Evolutionary conservation across 164 flowering plant genomes (phyloP).

Genomic region (Kalanchoe fedtschenkoi): DNA sequence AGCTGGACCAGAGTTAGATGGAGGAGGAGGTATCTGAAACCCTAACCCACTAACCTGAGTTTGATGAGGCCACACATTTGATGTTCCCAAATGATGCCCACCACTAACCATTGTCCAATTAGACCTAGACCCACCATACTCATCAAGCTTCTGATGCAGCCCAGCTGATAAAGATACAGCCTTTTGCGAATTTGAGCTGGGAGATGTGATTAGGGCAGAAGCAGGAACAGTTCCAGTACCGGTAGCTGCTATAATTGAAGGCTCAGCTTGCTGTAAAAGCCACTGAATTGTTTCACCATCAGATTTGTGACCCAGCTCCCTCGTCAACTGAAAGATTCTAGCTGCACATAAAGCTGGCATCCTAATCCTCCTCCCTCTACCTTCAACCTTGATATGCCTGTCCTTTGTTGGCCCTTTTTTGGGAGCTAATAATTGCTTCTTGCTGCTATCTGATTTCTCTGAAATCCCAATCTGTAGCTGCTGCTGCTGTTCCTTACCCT

Average conservation of each 20-base stretch:
- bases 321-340: constrained; percentile 69
- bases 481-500: background rate
- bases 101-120: constrained; percentile 51
- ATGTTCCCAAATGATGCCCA: constrained; percentile 34
- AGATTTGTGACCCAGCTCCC: constrained; percentile 82
- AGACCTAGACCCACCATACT: constrained; percentile 44
- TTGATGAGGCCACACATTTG: constrained; percentile 19
- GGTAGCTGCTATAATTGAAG: constrained; percentile 73
- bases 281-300: constrained; percentile 89
- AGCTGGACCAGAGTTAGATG: constrained; percentile 29
- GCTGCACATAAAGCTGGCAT: constrained; percentile 95
- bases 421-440: constrained; percentile 58
- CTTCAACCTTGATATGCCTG: constrained; percentile 80
- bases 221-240: constrained; percentile 85
- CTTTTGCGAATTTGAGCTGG: constrained; percentile 45
- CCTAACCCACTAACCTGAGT: constrained; percentile 49
- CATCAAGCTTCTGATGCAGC: constrained; percentile 45
- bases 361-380: constrained; percentile 74
- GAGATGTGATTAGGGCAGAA: constrained; percentile 54
- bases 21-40: constrained; percentile 43
- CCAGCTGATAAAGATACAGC: constrained; percentile 49
- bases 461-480: constrained; percentile 40
- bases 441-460: constrained; percentile 34
- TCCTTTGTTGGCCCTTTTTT: constrained; percentile 78
- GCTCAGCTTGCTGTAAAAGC: constrained; percentile 80